A percentile compares a stretch with the other conserved stretches of the same genome.
Evolutionary conservation across 78 protist species (phyloP).

Genomic region (Dictyostelium purpureum): DNA sequence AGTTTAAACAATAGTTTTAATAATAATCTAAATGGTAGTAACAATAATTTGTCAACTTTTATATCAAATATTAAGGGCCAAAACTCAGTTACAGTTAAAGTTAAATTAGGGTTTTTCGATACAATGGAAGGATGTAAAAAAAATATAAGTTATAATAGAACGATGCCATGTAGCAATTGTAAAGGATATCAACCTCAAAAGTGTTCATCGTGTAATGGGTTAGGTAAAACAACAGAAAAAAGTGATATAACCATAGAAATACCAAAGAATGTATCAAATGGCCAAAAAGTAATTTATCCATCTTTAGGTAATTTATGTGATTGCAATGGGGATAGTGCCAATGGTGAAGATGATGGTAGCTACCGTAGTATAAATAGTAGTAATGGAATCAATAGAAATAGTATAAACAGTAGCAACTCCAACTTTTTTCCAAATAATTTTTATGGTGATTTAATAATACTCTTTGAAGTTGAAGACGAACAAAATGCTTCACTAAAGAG

Average conservation of each 20-base stretch:
- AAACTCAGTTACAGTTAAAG: too few species aligned
- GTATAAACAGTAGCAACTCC: background rate
- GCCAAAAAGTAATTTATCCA: background rate
- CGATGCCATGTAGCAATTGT: too few species aligned
- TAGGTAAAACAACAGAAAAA: background rate
- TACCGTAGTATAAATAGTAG: background rate
- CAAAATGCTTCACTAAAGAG: conserved; percentile 24
- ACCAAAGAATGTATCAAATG: background rate
- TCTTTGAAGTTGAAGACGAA: conserved; percentile 43
- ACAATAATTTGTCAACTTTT: too few species aligned
- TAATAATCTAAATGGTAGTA: too few species aligned
- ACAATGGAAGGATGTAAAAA: too few species aligned
- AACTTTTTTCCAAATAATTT: too few species aligned
- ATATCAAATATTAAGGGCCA: too few species aligned
- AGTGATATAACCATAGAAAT: background rate
- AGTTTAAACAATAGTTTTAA: too few species aligned
- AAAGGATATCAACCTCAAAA: too few species aligned
- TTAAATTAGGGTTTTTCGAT: too few species aligned
- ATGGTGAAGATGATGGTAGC: background rate
- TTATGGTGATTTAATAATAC: conserved; percentile 55
- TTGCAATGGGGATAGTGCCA: background rate
- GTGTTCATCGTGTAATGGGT: background rate
- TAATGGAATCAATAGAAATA: background rate
- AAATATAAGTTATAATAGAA: too few species aligned
- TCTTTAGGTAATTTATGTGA: background rate